Conservation (phyloP, 2,329 filamentous ascomycete genomes). For the Cladorrhinum sp. region DNA sequence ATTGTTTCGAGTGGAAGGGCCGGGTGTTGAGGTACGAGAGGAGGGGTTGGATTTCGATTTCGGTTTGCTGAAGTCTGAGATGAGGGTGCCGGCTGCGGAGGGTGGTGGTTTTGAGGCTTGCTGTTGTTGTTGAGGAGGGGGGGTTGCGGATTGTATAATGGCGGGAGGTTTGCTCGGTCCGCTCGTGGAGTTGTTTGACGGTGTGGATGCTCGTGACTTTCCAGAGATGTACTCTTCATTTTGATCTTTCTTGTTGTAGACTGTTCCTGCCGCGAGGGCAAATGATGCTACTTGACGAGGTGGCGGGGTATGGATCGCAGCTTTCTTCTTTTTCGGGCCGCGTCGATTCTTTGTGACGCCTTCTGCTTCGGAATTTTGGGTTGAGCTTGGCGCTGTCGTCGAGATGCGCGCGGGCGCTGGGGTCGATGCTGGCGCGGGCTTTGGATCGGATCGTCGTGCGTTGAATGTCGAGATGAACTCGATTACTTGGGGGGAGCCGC, state of each 20-base stretch:
- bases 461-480: conserved; percentile 84
- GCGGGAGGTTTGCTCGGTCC: conserved; percentile 43
- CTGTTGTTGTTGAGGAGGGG: conserved; percentile 32
- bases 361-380: conserved; percentile 32
- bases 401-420: conserved; percentile 10
- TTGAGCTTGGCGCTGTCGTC: conserved; percentile 28
- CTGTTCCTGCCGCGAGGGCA: conserved; percentile 61
- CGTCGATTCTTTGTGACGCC: conserved; percentile 49
- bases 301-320: conserved; percentile 60
- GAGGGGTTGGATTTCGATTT: conserved; percentile 51
- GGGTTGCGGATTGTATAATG: conserved; percentile 46
- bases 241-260: conserved; percentile 70
- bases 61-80: conserved; percentile 62
- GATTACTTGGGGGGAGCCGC: conserved; percentile 73
- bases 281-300: conserved; percentile 62
- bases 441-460: conserved; percentile 52
- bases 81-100: conserved; percentile 72
- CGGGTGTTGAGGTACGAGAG: conserved; percentile 52
- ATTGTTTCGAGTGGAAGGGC: conserved; percentile 42
- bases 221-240: conserved; percentile 71
- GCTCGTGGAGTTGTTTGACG: conserved; percentile 36
- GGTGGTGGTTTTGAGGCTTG: conserved; percentile 51
- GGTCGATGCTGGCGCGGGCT: conserved; percentile 15
- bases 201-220: conserved; percentile 41
- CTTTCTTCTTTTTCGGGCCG: conserved; percentile 57